phyloP scores from a whole-genome alignment of 2,329 filamentous ascomycete genomes.

The Fusarium illudens region DNA sequence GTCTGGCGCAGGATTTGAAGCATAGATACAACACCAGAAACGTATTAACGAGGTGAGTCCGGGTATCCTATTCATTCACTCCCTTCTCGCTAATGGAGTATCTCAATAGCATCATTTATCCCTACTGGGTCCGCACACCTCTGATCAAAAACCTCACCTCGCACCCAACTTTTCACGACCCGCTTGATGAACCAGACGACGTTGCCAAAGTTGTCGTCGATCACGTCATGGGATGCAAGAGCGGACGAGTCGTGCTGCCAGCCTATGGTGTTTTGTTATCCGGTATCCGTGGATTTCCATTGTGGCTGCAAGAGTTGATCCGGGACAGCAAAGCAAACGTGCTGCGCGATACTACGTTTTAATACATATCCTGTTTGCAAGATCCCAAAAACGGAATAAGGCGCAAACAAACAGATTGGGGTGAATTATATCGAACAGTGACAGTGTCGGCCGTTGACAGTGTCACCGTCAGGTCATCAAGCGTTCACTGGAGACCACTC shows the following conservation, averaged over 20 bases:
- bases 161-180: conserved; percentile 28
- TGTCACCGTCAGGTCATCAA: not conserved
- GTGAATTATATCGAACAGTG: not conserved
- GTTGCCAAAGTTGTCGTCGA: conserved; percentile 52
- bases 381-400: not conserved
- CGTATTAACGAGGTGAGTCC: conserved; percentile 61
- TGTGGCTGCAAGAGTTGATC: conserved; percentile 28
- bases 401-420: not conserved
- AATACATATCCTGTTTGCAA: not conserved
- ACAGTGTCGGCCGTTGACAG: not conserved
- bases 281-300: conserved; percentile 19
- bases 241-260: conserved; percentile 55
- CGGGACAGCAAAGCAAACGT: conserved; percentile 5
- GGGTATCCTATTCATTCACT: not conserved
- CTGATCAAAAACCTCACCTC: conserved; percentile 29
- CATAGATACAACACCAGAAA: conserved; percentile 65
- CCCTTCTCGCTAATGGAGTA: not conserved
- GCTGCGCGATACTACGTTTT: conserved; percentile 6
- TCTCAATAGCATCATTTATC: conserved; percentile 57
- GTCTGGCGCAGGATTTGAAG: conserved; percentile 60
- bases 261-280: not conserved
- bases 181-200: conserved; percentile 31
- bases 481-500: not conserved
- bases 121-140: conserved; percentile 42
- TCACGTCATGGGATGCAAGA: conserved; percentile 52